Evolutionary conservation across 2,329 filamentous ascomycete species (phyloP).

Genomic region (Aspergillus clavatus): DNA sequence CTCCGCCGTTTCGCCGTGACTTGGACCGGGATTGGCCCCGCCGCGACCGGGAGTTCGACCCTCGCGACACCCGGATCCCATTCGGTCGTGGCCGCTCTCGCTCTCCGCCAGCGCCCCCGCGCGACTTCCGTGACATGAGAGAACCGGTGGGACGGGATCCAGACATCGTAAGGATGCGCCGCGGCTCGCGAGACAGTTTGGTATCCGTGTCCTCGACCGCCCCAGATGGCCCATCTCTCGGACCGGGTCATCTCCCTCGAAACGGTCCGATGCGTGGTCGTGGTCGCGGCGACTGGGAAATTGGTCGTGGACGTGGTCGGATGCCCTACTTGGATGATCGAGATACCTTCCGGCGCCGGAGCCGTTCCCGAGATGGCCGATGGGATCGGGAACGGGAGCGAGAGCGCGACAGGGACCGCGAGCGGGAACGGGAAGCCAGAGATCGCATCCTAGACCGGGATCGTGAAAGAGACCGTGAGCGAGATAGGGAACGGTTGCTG

Average conservation of each 20-base stretch:
- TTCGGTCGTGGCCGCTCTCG: constrained; percentile 45
- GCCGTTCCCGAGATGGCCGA: constrained; percentile 42
- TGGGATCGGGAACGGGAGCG: constrained; percentile 38
- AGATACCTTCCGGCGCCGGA: constrained; percentile 40
- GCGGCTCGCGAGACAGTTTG: constrained; percentile 43
- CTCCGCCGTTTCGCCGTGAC: constrained; percentile 36
- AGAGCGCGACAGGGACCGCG: constrained; percentile 32
- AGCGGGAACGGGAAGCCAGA: constrained; percentile 31
- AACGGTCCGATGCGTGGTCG: constrained; percentile 39
- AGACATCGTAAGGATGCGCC: constrained; percentile 38
- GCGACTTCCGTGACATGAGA: constrained; percentile 39
- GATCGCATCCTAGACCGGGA: constrained; percentile 31
- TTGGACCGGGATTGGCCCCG: constrained; percentile 44
- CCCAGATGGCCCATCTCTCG: constrained; percentile 34
- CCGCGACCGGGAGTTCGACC: constrained; percentile 45
- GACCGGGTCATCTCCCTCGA: constrained; percentile 30
- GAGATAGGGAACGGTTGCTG: constrained; percentile 25
- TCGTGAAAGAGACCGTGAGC: constrained; percentile 27
- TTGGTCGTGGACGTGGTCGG: constrained; percentile 41
- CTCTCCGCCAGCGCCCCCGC: constrained; percentile 33
- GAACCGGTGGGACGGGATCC: constrained; percentile 34
- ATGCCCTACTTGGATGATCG: constrained; percentile 39
- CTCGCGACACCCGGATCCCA: constrained; percentile 39
- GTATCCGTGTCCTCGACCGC: constrained; percentile 33
- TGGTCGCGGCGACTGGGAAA: constrained; percentile 41